phyloP scores from a whole-genome alignment of 495 filamentous ascomycete species.

The Penicillium lagena region DNA sequence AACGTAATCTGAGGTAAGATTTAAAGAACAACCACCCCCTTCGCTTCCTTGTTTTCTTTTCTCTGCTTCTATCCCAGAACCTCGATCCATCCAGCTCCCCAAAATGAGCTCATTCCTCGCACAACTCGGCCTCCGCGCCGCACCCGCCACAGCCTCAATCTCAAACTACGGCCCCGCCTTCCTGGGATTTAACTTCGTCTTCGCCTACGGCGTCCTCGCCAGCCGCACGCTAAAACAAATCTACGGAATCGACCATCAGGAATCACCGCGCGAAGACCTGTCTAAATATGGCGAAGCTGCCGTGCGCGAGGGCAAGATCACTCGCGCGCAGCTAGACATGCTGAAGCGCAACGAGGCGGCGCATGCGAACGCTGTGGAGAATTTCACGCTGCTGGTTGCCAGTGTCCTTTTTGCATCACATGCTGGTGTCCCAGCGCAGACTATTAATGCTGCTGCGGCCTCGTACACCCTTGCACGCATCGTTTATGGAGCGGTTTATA shows the following conservation, averaged over 20 bases:
- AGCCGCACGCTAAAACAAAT: conserved; percentile 39
- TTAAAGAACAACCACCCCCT: too few relatives aligned
- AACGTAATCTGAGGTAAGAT: too few relatives aligned
- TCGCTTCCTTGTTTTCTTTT: too few relatives aligned
- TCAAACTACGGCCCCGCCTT: conserved; percentile 32
- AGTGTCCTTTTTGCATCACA: conserved; percentile 11
- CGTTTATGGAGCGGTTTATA: conserved; percentile 16
- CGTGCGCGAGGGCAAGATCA: conserved; percentile 42
- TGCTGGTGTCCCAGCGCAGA: conserved; percentile 13
- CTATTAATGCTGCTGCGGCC: conserved; percentile 16
- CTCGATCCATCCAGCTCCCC: too few relatives aligned
- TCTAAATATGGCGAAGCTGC: conserved; percentile 36
- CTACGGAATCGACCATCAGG: conserved; percentile 45
- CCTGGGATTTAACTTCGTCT: conserved; percentile 41
- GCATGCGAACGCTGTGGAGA: conserved; percentile 43
- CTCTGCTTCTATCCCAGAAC: too few relatives aligned
- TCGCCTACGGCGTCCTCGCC: conserved; percentile 42
- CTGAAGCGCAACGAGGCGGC: conserved; percentile 40
- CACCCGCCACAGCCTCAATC: neutral
- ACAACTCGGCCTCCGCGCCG: conserved; percentile 15
- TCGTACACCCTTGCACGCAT: conserved; percentile 20
- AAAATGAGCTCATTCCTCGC: conserved; percentile 11
- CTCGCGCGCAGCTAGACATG: conserved; percentile 33
- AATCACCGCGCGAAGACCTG: conserved; percentile 38
- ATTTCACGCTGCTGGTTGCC: conserved; percentile 19